These are phyloP conservation scores for Debaryomycetaceae sp. DNA, from an alignment of 1,139 yeast genomes.

Conservation along the genomic window DNA sequence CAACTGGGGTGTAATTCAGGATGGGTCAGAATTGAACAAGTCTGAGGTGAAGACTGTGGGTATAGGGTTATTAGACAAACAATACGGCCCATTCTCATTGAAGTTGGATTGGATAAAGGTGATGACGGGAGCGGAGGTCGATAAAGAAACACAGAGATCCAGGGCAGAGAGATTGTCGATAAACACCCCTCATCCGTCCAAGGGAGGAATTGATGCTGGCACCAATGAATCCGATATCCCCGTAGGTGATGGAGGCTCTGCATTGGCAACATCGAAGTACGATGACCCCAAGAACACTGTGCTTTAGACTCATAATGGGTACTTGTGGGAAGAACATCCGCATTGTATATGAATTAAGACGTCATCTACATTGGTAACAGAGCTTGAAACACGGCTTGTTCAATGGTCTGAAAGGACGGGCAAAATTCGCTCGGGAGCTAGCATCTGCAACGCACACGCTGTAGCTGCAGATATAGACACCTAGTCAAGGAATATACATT, in stretches of 20 bases:
- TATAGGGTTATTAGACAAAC: conserved; percentile 73
- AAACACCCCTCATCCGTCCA: conserved; percentile 7
- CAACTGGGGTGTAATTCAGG: conserved; percentile 78
- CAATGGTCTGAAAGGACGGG: too few relatives aligned
- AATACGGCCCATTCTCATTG: conserved; percentile 71
- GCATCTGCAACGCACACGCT: too few relatives aligned
- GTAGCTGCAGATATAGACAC: too few relatives aligned
- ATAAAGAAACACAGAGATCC: conserved; percentile 32
- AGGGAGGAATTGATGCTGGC: conserved; percentile 9
- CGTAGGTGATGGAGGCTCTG: conserved; percentile 14
- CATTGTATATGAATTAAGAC: too few relatives aligned
- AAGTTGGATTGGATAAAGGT: conserved; percentile 74
- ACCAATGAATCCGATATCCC: conserved; percentile 19
- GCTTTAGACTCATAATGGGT: conserved; percentile 11
- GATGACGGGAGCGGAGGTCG: conserved; percentile 53
- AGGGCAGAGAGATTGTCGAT: conserved; percentile 25
- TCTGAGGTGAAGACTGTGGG: conserved; percentile 72
- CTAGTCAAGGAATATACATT: too few relatives aligned
- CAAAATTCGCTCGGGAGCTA: too few relatives aligned
- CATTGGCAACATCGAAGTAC: conserved; percentile 15
- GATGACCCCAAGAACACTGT: conserved; percentile 35
- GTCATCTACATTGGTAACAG: too few relatives aligned
- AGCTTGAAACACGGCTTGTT: too few relatives aligned
- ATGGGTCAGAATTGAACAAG: conserved; percentile 58
- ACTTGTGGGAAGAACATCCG: too few relatives aligned